These are phyloP conservation scores for Plenodomus lindquistii DNA, from an alignment of 2,329 filamentous ascomycete species.

Conservation along the genomic window DNA sequence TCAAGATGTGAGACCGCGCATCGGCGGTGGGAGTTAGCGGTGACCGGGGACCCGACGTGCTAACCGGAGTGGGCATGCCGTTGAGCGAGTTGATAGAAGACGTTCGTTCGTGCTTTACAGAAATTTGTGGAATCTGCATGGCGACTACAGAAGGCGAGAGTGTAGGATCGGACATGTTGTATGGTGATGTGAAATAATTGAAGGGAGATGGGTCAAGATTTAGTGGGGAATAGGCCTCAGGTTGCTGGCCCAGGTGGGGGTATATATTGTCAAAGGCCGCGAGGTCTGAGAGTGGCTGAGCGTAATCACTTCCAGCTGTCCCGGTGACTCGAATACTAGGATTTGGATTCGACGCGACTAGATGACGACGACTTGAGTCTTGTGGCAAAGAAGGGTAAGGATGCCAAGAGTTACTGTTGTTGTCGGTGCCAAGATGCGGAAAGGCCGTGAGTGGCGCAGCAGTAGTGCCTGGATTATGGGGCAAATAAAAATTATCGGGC, in stretches of 20 bases:
- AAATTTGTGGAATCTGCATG: slow-evolving; percentile 24
- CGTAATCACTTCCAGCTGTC: slow-evolving; percentile 28
- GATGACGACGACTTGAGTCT: slow-evolving; percentile 37
- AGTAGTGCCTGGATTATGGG: slow-evolving; percentile 30
- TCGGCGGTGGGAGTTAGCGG: slow-evolving; percentile 30
- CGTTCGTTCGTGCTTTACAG: slow-evolving; percentile 36
- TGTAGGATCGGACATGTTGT: slow-evolving; percentile 29
- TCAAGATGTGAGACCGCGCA: slow-evolving; percentile 24
- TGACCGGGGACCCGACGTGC: slow-evolving; percentile 34
- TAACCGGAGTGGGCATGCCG: slow-evolving; percentile 43
- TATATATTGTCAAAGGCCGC: slow-evolving; percentile 34
- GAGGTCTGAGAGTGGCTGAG: slow-evolving; percentile 41
- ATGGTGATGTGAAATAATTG: slow-evolving; percentile 11
- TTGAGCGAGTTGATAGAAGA: slow-evolving; percentile 32
- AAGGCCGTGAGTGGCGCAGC: slow-evolving; percentile 34
- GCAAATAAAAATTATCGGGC: slow-evolving; percentile 29
- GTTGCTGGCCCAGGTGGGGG: slow-evolving; percentile 25
- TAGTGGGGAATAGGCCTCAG: slow-evolving; percentile 36
- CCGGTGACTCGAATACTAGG: slow-evolving; percentile 40
- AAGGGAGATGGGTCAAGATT: slow-evolving; percentile 27
- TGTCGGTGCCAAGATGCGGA: slow-evolving; percentile 31
- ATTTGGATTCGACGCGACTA: slow-evolving; percentile 27
- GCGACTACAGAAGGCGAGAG: slow-evolving; percentile 20
- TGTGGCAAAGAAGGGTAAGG: slow-evolving; percentile 35
- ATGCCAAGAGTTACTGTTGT: slow-evolving; percentile 34